These are phyloP conservation scores for Platanthera guangdongensis DNA, from an alignment of 106 monocot genomes.

Conservation along the genomic window DNA sequence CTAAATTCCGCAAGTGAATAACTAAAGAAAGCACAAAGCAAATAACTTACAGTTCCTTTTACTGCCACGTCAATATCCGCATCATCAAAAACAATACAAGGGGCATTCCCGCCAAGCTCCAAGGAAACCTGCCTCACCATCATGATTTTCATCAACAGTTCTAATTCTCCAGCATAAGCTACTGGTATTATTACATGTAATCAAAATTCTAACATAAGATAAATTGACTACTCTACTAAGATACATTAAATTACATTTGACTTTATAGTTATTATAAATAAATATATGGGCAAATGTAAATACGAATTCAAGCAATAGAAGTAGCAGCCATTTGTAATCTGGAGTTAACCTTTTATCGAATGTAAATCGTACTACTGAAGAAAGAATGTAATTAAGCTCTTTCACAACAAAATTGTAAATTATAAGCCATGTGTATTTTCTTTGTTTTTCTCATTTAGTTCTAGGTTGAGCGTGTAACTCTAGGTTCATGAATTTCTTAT, in stretches of 20 bases:
- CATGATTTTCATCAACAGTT: not conserved
- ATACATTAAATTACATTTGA: not conserved
- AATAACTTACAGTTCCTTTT: slow-evolving; percentile 73
- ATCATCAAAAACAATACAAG: slow-evolving; percentile 95
- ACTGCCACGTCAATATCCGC: slow-evolving; percentile 86
- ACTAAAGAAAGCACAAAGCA: not conserved
- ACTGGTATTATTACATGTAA: not conserved
- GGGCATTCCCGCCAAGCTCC: slow-evolving; percentile 99
- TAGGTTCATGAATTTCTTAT: too few relatives aligned
- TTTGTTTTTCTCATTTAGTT: too few relatives aligned
- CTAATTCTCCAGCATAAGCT: not conserved
- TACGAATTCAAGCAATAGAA: too few relatives aligned
- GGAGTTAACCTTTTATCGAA: too few relatives aligned
- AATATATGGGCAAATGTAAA: too few relatives aligned
- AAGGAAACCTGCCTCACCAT: slow-evolving; percentile 48
- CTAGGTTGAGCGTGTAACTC: too few relatives aligned
- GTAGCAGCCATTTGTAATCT: too few relatives aligned
- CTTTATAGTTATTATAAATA: not conserved
- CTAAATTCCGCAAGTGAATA: not conserved
- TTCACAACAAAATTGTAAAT: too few relatives aligned
- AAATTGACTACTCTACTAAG: not conserved
- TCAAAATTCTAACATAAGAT: not conserved
- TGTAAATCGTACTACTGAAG: too few relatives aligned
- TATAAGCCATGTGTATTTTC: too few relatives aligned
- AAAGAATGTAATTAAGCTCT: too few relatives aligned